Percentiles rank a stretch among this genome's conserved stretches.
phyloP scores from a whole-genome alignment of 331 rosid species.

The Spiraea crenata region DNA sequence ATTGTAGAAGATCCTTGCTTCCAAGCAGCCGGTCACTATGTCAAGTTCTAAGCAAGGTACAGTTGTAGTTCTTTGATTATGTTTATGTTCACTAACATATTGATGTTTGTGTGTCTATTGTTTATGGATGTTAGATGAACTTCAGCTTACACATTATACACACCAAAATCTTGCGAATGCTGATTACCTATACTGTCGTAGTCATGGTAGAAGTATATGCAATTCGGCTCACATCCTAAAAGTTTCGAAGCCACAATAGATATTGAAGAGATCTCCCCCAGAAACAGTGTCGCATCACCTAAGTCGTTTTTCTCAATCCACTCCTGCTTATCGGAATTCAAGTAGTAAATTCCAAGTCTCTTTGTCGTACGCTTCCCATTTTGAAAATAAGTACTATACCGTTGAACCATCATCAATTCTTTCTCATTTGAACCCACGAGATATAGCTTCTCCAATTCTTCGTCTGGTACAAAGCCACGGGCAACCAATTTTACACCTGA shows the following conservation, averaged over 20 bases:
- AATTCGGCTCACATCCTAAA: background rate
- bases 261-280: background rate
- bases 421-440: background rate
- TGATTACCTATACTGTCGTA: background rate
- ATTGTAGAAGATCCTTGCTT: too few relatives aligned
- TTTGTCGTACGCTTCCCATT: too few relatives aligned
- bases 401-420: background rate
- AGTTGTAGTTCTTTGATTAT: too few relatives aligned
- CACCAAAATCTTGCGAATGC: background rate
- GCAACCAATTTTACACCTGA: too few relatives aligned
- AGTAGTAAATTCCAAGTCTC: background rate
- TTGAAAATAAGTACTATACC: background rate
- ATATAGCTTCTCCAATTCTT: background rate
- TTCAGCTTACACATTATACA: background rate
- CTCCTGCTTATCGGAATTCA: background rate
- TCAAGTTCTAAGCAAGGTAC: too few relatives aligned
- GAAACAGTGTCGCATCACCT: background rate
- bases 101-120: too few relatives aligned
- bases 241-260: background rate
- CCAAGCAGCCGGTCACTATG: too few relatives aligned
- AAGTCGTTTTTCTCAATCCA: background rate
- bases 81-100: too few relatives aligned
- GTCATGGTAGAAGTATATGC: background rate
- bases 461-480: too few relatives aligned
- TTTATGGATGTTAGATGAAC: too few relatives aligned